Evolutionary conservation across 441 rosid species (phyloP).

Genomic region (Adansonia rubrostipa): DNA sequence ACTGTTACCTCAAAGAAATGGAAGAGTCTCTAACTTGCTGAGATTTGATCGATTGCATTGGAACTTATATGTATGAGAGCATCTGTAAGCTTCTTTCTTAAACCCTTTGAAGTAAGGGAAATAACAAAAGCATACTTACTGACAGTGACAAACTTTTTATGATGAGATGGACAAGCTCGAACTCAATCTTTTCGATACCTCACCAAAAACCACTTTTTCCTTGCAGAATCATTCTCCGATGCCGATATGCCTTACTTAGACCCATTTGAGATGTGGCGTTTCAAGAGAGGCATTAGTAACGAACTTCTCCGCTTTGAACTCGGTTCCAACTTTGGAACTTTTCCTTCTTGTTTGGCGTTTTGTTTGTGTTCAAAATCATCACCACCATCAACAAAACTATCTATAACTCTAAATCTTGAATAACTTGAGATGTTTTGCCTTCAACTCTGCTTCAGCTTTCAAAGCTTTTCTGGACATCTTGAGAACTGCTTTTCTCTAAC

Average conservation of each 20-base stretch:
- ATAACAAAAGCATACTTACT: background rate
- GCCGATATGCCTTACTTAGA: constrained; percentile 65
- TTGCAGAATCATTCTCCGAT: constrained; percentile 54
- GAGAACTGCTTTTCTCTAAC: constrained; percentile 72
- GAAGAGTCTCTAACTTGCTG: too few species aligned
- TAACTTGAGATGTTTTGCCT: constrained; percentile 59
- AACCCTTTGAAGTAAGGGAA: constrained; percentile 17
- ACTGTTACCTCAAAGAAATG: constrained; percentile 2
- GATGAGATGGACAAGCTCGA: constrained; percentile 10
- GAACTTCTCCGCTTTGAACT: constrained; percentile 61
- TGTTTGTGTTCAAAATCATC: constrained; percentile 52
- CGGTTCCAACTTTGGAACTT: constrained; percentile 56
- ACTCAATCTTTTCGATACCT: constrained; percentile 60
- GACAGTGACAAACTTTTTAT: background rate
- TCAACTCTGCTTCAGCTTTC: constrained; percentile 61
- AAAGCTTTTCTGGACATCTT: constrained; percentile 60
- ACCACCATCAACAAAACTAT: constrained; percentile 60
- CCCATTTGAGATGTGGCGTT: constrained; percentile 65
- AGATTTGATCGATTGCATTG: background rate
- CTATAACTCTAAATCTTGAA: constrained; percentile 68
- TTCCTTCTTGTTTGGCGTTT: constrained; percentile 42
- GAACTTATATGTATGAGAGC: constrained; percentile 23
- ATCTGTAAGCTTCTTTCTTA: too few species aligned
- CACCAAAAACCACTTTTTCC: constrained; percentile 76
- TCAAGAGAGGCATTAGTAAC: constrained; percentile 68